Evolutionary conservation across 345 rosid genomes (phyloP).

Genomic region (Arabis alpina): DNA sequence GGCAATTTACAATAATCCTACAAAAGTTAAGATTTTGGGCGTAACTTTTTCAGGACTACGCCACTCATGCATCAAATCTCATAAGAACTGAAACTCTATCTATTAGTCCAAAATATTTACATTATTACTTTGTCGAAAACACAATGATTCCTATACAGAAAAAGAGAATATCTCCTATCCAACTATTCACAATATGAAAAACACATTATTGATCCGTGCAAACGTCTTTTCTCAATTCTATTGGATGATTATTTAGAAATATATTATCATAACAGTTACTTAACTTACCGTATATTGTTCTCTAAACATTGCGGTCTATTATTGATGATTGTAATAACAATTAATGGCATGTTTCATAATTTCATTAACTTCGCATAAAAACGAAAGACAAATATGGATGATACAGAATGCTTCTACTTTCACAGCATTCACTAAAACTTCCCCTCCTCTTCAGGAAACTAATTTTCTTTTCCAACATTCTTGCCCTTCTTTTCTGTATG

Average conservation of each 20-base stretch:
- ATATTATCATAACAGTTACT: conserved; percentile 1
- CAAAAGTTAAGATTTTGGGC: background rate
- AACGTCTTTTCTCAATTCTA: conserved; percentile 21
- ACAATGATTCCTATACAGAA: background rate
- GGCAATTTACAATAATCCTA: background rate
- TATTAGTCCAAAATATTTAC: background rate
- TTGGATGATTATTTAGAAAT: background rate
- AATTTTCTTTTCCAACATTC: background rate
- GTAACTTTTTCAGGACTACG: too few relatives aligned
- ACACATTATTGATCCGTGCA: conserved; percentile 30
- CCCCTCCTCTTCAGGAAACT: background rate
- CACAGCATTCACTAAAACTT: conserved; percentile 8
- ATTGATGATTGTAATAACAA: conserved; percentile 4
- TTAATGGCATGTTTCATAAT: conserved; percentile 1
- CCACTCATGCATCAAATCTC: too few relatives aligned
- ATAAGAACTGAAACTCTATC: too few relatives aligned
- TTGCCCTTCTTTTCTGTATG: background rate
- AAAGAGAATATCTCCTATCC: conserved; percentile 13
- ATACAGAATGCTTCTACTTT: conserved; percentile 19
- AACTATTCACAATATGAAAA: conserved; percentile 12
- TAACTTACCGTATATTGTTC: background rate
- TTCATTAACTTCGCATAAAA: background rate
- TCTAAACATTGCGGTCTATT: background rate
- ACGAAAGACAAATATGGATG: conserved; percentile 19
- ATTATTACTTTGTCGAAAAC: background rate